Evolutionary conservation across 805 yeast genomes (phyloP).

Genomic region (Torulaspora franciscae): DNA sequence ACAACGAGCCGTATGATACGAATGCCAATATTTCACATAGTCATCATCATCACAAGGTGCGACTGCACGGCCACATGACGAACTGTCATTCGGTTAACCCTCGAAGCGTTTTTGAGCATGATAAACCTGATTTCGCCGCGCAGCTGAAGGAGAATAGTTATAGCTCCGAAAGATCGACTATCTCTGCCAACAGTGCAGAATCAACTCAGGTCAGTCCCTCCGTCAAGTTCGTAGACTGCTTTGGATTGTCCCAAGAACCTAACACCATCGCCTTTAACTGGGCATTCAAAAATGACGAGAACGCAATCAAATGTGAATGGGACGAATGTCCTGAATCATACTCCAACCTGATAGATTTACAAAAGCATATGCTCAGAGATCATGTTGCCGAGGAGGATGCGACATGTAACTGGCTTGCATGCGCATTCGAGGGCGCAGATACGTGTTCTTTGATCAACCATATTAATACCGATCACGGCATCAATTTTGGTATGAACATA

Average conservation of each 20-base stretch:
- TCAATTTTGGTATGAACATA: constrained; percentile 32
- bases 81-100: neutral
- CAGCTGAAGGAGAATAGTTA: constrained; percentile 1
- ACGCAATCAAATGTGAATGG: constrained; percentile 57
- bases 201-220: constrained; percentile 8
- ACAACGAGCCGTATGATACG: neutral
- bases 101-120: neutral
- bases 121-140: neutral
- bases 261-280: constrained; percentile 42
- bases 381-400: constrained; percentile 38
- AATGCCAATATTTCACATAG: constrained; percentile 13
- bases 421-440: constrained; percentile 54
- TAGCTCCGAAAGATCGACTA: constrained; percentile 10
- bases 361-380: constrained; percentile 49
- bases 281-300: constrained; percentile 31
- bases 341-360: constrained; percentile 39
- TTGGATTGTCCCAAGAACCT: constrained; percentile 1
- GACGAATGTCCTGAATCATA: constrained; percentile 50
- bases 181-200: constrained; percentile 5
- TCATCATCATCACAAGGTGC: constrained; percentile 40
- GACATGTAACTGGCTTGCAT: constrained; percentile 71
- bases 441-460: constrained; percentile 56
- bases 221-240: constrained; percentile 1
- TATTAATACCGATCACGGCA: constrained; percentile 46
- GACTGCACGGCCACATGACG: constrained; percentile 34